Percentiles rank a stretch among this genome's conserved stretches.
phyloP scores from a whole-genome alignment of 495 filamentous ascomycete species.

The Neurospora tetrasperma region DNA sequence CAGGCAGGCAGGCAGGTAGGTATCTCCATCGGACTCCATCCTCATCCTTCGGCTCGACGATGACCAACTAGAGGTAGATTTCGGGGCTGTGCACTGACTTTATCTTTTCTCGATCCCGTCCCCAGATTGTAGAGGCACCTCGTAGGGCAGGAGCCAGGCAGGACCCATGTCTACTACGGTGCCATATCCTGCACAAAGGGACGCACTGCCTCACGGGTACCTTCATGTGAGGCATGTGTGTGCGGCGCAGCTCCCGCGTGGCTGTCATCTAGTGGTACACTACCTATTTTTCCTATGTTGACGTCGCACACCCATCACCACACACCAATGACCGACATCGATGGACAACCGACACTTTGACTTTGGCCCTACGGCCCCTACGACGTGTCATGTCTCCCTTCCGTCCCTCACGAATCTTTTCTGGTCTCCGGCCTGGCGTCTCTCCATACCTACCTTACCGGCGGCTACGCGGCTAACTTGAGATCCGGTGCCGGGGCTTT shows the following conservation, averaged over 20 bases:
- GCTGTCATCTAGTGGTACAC: background rate
- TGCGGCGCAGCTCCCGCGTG: background rate
- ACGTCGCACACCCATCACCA: background rate
- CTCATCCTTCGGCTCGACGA: background rate
- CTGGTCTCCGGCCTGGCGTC: background rate
- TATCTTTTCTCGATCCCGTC: background rate
- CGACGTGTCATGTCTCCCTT: background rate
- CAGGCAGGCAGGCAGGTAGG: background rate
- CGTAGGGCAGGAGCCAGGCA: background rate
- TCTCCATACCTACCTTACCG: background rate
- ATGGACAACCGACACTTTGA: background rate
- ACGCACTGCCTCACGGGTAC: background rate
- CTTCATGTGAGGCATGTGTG: background rate
- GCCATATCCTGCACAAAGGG: background rate
- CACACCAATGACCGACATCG: background rate
- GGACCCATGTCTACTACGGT: background rate
- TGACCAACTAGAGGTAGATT: background rate
- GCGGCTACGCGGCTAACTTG: background rate
- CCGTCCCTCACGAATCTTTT: background rate
- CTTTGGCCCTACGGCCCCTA: background rate
- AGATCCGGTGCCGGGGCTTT: background rate
- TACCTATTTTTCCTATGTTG: background rate
- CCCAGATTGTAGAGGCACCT: background rate
- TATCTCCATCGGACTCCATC: background rate
- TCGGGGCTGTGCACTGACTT: background rate